A percentile compares a stretch with the other conserved stretches of the same genome.
Evolutionary conservation across 192 early-diverging fungal species (phyloP).

Genomic region (Coemansia reversa): DNA sequence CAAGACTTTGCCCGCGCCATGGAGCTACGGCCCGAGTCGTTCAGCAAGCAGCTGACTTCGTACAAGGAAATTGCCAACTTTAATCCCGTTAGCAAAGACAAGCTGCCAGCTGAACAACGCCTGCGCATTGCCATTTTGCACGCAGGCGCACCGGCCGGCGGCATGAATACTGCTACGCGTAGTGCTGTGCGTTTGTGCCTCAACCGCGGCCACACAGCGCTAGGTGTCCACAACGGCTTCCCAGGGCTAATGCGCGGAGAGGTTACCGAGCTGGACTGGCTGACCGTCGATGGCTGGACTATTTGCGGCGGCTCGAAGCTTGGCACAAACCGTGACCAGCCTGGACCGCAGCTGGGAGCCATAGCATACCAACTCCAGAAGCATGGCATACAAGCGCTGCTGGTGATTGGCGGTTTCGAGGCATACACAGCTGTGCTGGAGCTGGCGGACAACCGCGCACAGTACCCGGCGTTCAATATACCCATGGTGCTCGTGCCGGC

Average conservation of each 20-base stretch:
- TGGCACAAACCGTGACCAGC: constrained; percentile 92
- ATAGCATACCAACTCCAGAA: constrained; percentile 92
- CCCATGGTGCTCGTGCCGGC: constrained; percentile 92
- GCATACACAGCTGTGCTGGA: constrained; percentile 78
- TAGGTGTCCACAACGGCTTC: constrained; percentile 93
- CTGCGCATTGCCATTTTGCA: constrained; percentile 91
- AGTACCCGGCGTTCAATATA: constrained; percentile 92
- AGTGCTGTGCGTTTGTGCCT: constrained; percentile 79
- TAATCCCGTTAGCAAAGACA: constrained; percentile 43
- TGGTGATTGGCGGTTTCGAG: constrained; percentile 97
- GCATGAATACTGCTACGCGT: constrained; percentile 96
- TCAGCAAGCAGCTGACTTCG: constrained; percentile 63
- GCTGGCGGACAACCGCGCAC: constrained; percentile 65
- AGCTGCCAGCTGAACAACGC: constrained; percentile 48
- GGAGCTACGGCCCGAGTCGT: constrained; percentile 84
- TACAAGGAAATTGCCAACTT: constrained; percentile 62
- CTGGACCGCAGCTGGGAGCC: constrained; percentile 79
- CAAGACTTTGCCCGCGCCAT: constrained; percentile 90
- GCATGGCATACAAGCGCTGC: constrained; percentile 81
- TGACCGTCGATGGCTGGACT: constrained; percentile 89
- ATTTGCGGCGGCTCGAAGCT: constrained; percentile 86
- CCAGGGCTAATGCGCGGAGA: constrained; percentile 83
- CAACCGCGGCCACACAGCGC: constrained; percentile 82
- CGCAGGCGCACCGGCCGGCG: constrained; percentile 93
- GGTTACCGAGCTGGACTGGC: constrained; percentile 76